Evolutionary conservation across 495 filamentous ascomycete species (phyloP).

Genomic region (Penicillium cinerascens): DNA sequence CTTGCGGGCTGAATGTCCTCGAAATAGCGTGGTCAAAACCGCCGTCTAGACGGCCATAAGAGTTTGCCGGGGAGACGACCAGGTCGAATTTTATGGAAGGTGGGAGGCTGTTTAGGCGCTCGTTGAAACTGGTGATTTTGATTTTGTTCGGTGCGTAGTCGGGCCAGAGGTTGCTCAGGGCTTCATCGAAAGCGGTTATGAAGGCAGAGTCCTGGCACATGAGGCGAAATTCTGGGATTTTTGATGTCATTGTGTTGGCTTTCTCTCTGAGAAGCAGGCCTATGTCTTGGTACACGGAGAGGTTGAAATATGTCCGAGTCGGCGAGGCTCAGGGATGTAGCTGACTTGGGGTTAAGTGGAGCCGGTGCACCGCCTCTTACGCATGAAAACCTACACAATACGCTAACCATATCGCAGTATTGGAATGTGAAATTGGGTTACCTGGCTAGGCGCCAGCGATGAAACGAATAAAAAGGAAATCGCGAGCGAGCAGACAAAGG

Average conservation of each 20-base stretch:
- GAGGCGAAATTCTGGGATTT: conserved; percentile 39
- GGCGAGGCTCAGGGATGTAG: not conserved
- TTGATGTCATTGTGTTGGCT: conserved; percentile 18
- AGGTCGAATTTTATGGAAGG: conserved; percentile 33
- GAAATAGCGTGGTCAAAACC: conserved; percentile 54
- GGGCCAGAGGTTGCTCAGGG: conserved; percentile 19
- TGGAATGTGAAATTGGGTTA: not conserved
- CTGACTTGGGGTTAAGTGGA: not conserved
- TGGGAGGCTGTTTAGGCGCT: conserved; percentile 30
- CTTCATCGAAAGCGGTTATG: conserved; percentile 31
- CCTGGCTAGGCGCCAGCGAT: not conserved
- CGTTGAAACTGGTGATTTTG: conserved; percentile 34
- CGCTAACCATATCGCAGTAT: not conserved
- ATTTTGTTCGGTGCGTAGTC: conserved; percentile 11
- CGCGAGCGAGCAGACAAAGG: not conserved
- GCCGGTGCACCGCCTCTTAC: not conserved
- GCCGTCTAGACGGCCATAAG: conserved; percentile 49
- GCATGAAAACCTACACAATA: not conserved
- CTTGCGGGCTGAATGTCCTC: conserved; percentile 38
- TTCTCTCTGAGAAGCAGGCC: not conserved
- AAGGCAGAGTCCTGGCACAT: conserved; percentile 32
- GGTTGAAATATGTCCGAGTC: not conserved
- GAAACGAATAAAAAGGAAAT: not conserved
- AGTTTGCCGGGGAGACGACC: conserved; percentile 53
- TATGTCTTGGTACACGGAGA: not conserved